These are phyloP conservation scores for Selaginella tamariscina DNA, from an alignment of 75 land plant genomes.

Conservation along the genomic window DNA sequence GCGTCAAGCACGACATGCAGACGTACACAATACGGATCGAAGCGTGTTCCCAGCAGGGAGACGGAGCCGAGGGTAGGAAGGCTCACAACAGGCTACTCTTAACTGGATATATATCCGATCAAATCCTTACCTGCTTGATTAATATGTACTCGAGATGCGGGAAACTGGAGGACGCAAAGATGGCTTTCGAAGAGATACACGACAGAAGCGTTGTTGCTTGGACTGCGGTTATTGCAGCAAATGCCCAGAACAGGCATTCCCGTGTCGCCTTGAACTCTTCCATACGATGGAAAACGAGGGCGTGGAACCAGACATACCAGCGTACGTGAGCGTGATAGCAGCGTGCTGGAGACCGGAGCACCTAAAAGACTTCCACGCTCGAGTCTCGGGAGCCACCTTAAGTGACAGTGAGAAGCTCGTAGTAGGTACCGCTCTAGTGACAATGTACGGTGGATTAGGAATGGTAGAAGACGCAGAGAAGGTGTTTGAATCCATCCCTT, in stretches of 20 bases:
- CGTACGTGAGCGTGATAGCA: not conserved
- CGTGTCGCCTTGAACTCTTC: not conserved
- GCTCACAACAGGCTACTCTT: not conserved
- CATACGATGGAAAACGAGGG: not conserved
- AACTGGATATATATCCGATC: not conserved
- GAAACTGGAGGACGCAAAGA: not conserved
- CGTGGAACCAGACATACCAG: not conserved
- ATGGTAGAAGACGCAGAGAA: not conserved
- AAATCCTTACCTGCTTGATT: not conserved
- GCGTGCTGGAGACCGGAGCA: not conserved
- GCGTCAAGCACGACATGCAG: not conserved
- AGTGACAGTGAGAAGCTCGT: not conserved
- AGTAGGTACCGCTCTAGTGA: not conserved
- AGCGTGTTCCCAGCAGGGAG: not conserved
- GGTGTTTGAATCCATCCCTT: not conserved
- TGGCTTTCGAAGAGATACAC: not conserved
- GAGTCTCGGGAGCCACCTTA: not conserved
- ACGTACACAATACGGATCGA: not conserved
- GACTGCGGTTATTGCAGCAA: not conserved
- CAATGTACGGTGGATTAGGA: not conserved
- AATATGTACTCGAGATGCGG: constrained; percentile 1
- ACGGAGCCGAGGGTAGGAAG: not conserved
- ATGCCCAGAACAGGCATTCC: not conserved
- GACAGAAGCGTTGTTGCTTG: not conserved
- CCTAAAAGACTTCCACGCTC: not conserved